Percentiles rank a stretch among this genome's conserved stretches.
Evolutionary conservation across 441 rosid genomes (phyloP).

Genomic region (Syzygium syzygioides): DNA sequence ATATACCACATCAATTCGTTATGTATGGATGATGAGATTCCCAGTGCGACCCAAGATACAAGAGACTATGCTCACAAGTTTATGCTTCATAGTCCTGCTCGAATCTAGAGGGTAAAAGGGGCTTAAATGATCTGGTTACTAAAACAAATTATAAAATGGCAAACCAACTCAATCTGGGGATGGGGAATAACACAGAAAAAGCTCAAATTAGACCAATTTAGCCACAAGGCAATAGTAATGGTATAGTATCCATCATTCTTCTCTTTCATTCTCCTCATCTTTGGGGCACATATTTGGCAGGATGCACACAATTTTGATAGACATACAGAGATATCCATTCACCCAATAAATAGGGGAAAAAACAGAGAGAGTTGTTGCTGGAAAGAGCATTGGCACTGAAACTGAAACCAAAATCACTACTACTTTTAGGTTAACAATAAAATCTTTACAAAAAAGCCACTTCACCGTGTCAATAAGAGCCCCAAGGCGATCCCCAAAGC

Average conservation of each 20-base stretch:
- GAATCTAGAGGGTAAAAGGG: neutral
- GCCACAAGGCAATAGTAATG: neutral
- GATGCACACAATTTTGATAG: neutral
- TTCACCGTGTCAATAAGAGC: conserved; percentile 87
- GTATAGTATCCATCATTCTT: neutral
- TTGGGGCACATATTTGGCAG: neutral
- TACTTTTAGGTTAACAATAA: neutral
- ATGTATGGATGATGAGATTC: neutral
- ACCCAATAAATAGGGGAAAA: neutral
- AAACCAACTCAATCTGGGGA: neutral
- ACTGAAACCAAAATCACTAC: neutral
- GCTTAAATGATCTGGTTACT: neutral
- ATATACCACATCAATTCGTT: neutral
- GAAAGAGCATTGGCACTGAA: neutral
- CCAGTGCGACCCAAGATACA: neutral
- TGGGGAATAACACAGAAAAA: neutral
- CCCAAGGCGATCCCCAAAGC: conserved; percentile 96
- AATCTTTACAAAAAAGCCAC: neutral
- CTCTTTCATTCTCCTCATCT: neutral
- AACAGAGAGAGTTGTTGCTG: neutral
- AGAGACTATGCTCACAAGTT: neutral
- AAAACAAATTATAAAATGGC: neutral
- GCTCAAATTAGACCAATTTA: neutral
- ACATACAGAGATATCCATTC: neutral
- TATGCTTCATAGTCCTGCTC: neutral